These are phyloP conservation scores for Plantago major DNA, from an alignment of 257 asterid genomes.

Conservation along the genomic window DNA sequence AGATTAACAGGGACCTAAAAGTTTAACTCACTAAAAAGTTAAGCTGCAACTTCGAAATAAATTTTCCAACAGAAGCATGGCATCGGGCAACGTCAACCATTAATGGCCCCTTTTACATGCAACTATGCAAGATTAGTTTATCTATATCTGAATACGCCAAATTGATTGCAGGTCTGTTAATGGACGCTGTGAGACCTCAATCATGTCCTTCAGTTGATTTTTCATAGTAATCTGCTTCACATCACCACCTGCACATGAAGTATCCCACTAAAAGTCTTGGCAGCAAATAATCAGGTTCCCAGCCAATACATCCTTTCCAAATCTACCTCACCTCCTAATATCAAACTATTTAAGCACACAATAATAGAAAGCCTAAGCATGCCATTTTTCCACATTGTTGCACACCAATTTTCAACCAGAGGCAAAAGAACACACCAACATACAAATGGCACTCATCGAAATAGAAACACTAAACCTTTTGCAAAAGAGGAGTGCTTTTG, in stretches of 20 bases:
- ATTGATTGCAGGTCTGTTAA: constrained; percentile 13
- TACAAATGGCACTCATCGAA: constrained; percentile 17
- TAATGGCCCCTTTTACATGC: constrained; percentile 11
- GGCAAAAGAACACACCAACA: constrained; percentile 17
- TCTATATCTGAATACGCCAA: constrained; percentile 13
- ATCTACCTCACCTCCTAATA: constrained; percentile 11
- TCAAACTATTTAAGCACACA: constrained; percentile 13
- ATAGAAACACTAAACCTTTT: constrained; percentile 55
- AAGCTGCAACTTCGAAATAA: background rate
- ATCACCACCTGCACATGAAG: constrained; percentile 78
- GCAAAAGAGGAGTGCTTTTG: constrained; percentile 75
- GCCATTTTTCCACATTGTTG: constrained; percentile 16
- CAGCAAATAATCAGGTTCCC: constrained; percentile 25
- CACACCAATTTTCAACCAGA: constrained; percentile 8
- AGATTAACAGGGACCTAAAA: too few species aligned
- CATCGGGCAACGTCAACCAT: too few species aligned
- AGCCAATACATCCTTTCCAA: constrained; percentile 10
- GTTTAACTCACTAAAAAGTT: background rate
- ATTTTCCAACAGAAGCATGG: too few species aligned
- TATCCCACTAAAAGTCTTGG: constrained; percentile 35
- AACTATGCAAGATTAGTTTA: too few species aligned
- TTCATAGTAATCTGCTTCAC: constrained; percentile 61
- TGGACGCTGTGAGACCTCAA: constrained; percentile 55
- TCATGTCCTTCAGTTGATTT: constrained; percentile 49
- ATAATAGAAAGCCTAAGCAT: constrained; percentile 1